phyloP scores from a whole-genome alignment of 352 stramenopile genomes.

The Phytophthora rubi region DNA sequence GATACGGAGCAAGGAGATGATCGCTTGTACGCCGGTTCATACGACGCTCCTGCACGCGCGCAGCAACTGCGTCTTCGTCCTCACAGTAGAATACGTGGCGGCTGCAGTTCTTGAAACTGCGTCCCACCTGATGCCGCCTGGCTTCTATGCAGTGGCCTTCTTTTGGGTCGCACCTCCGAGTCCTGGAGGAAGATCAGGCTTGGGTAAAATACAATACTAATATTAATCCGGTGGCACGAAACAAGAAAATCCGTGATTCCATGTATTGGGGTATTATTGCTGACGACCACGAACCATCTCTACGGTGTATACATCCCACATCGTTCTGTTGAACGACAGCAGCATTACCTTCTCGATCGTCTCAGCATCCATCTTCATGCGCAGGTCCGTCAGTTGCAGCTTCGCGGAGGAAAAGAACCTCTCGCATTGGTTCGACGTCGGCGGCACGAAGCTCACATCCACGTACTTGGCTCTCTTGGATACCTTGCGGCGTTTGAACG shows the following conservation, averaged over 20 bases:
- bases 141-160: slow-evolving; percentile 41
- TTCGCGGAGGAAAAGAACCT: not conserved
- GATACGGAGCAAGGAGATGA: too few relatives aligned
- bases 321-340: not conserved
- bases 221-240: too few relatives aligned
- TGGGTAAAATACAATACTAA: too few relatives aligned
- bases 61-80: not conserved
- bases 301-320: not conserved
- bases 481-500: not conserved
- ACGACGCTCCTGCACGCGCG: not conserved
- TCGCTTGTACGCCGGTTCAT: too few relatives aligned
- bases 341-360: not conserved
- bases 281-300: too few relatives aligned
- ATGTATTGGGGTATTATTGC: too few relatives aligned
- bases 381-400: not conserved
- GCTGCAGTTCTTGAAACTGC: not conserved
- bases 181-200: slow-evolving; percentile 90
- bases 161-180: slow-evolving; percentile 88
- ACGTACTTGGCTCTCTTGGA: not conserved
- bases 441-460: not conserved
- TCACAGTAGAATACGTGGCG: not conserved
- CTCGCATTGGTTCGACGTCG: not conserved
- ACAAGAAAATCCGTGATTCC: too few relatives aligned
- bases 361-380: not conserved
- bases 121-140: not conserved